Percentiles rank a stretch among this genome's conserved stretches.
Evolutionary conservation across 2,329 filamentous ascomycete species (phyloP).

Genomic region (Ophiostoma ulmi): DNA sequence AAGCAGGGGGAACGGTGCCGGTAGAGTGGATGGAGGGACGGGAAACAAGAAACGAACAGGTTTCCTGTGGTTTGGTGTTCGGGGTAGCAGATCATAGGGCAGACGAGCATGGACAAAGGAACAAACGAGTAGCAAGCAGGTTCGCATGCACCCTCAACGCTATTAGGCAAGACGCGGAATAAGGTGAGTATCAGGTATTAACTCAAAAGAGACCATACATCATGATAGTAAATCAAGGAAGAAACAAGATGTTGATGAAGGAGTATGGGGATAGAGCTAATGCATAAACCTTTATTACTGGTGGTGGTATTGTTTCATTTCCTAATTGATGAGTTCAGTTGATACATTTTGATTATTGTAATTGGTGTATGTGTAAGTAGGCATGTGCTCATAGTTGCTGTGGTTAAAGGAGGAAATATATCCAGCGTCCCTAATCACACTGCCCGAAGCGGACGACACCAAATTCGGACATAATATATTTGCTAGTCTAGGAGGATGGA

Average conservation of each 20-base stretch:
- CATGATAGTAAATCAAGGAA: neutral
- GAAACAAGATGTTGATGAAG: neutral
- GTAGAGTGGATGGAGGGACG: neutral
- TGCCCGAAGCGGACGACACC: neutral
- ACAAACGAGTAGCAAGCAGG: too few relatives aligned
- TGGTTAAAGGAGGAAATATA: neutral
- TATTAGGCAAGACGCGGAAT: neutral
- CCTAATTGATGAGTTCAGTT: neutral
- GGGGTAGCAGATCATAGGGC: neutral
- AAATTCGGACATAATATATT: too few relatives aligned
- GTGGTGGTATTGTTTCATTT: neutral
- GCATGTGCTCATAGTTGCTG: neutral
- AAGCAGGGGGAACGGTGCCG: neutral
- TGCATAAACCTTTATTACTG: neutral
- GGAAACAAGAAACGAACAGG: conserved; percentile 3
- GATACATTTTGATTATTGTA: neutral
- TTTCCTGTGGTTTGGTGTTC: neutral
- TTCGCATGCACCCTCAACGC: neutral
- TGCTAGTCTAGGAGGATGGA: too few relatives aligned
- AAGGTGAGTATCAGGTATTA: neutral
- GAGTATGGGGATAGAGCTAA: neutral
- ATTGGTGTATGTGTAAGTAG: neutral
- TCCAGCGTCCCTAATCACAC: neutral
- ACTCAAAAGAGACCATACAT: neutral
- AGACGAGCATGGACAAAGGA: neutral